These are phyloP conservation scores for Dictyostelium capitatum DNA, from an alignment of 78 protist species.

Conservation along the genomic window DNA sequence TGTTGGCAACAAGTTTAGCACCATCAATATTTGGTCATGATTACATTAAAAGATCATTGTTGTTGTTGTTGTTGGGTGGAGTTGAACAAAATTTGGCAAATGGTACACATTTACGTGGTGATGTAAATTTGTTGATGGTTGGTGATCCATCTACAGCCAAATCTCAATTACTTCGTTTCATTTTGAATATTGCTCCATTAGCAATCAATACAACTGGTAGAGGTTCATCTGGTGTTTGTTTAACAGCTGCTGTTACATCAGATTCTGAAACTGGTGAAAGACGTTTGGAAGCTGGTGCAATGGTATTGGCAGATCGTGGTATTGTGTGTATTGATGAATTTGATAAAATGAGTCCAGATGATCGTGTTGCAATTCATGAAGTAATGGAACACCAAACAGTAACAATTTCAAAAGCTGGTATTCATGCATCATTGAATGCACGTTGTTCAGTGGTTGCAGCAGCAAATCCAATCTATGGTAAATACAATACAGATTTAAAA, in stretches of 20 bases:
- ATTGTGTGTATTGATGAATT: constrained; percentile 99
- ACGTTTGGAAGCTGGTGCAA: constrained; percentile 99
- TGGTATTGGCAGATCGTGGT: constrained; percentile 99
- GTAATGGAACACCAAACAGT: constrained; percentile 99
- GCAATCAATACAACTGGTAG: constrained; percentile 99
- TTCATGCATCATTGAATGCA: constrained; percentile 99
- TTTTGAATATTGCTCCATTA: constrained; percentile 95
- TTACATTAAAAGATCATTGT: constrained; percentile 93
- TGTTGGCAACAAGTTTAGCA: constrained; percentile 94
- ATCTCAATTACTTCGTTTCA: constrained; percentile 98
- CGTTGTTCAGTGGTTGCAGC: constrained; percentile 99
- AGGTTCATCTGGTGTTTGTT: constrained; percentile 99
- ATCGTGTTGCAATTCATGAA: constrained; percentile 97
- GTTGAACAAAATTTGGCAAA: constrained; percentile 92
- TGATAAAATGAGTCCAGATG: constrained; percentile 98
- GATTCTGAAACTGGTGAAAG: constrained; percentile 98
- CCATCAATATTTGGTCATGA: constrained; percentile 99
- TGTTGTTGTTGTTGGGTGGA: constrained; percentile 98
- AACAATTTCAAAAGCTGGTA: constrained; percentile 99
- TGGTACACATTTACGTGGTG: constrained; percentile 97
- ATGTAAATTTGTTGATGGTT: constrained; percentile 97
- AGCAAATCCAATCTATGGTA: constrained; percentile 99
- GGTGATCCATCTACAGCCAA: constrained; percentile 99
- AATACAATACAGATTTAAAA: constrained; percentile 81
- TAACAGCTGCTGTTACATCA: constrained; percentile 98